These are phyloP conservation scores for Rhodosporidiobolus odoratus DNA, from an alignment of 768 basidiomycete genomes.

Conservation along the genomic window DNA sequence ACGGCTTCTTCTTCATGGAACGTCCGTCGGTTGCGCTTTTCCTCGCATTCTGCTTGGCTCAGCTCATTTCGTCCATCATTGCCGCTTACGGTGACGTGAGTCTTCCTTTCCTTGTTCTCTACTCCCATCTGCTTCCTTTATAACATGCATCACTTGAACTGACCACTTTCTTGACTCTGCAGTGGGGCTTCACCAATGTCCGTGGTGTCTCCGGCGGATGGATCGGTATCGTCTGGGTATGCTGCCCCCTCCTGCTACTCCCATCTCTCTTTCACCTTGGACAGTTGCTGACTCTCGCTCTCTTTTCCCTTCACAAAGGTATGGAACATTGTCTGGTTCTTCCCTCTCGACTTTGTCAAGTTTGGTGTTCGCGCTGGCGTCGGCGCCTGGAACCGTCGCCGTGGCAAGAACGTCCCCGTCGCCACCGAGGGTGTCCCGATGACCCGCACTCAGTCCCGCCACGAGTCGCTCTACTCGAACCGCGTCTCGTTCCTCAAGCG, in stretches of 20 bases:
- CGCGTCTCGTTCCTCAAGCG: slow-evolving; percentile 89
- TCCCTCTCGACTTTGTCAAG: slow-evolving; percentile 80
- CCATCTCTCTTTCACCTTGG: not conserved
- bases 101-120: not conserved
- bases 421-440: slow-evolving; percentile 62
- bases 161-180: not conserved
- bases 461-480: slow-evolving; percentile 85
- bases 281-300: slow-evolving; percentile 7
- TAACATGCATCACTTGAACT: not conserved
- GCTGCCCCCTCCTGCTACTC: not conserved
- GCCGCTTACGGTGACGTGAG: slow-evolving; percentile 74
- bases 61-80: slow-evolving; percentile 91
- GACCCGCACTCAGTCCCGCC: slow-evolving; percentile 80
- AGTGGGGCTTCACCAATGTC: slow-evolving; percentile 86
- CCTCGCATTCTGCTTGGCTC: slow-evolving; percentile 84
- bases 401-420: slow-evolving; percentile 47
- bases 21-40: slow-evolving; percentile 83
- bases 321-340: slow-evolving; percentile 91
- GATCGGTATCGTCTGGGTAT: slow-evolving; percentile 98
- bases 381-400: slow-evolving; percentile 61
- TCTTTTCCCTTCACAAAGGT: slow-evolving; percentile 39
- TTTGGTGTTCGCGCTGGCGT: slow-evolving; percentile 86
- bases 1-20: slow-evolving; percentile 92
- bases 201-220: slow-evolving; percentile 60
- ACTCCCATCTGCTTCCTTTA: not conserved